Conservation (phyloP, 2,329 filamentous ascomycete genomes). For the Cladobotryum mycophilum region DNA sequence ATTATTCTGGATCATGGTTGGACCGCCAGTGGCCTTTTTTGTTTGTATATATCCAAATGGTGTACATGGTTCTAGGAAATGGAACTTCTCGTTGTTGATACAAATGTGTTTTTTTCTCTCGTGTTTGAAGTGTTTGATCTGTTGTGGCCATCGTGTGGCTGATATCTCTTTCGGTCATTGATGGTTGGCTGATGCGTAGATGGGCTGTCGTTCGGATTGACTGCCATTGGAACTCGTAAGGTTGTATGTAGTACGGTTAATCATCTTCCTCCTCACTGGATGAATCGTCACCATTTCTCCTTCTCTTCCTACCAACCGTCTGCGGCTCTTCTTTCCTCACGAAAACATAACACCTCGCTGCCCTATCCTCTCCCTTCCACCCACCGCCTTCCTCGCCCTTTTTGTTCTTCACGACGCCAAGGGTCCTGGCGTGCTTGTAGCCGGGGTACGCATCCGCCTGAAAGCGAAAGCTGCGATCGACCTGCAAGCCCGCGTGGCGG, state of each 20-base stretch:
- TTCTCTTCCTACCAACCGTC: conserved; percentile 23
- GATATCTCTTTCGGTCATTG: too few relatives aligned
- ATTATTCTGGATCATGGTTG: background rate
- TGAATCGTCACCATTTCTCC: conserved; percentile 27
- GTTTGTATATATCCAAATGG: too few relatives aligned
- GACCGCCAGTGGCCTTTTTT: too few relatives aligned
- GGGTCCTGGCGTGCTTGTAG: conserved; percentile 66
- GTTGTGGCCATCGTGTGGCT: too few relatives aligned
- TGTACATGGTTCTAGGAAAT: too few relatives aligned
- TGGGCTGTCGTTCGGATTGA: too few relatives aligned
- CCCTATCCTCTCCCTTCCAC: conserved; percentile 37
- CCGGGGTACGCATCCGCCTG: conserved; percentile 61
- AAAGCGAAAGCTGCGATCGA: conserved; percentile 66
- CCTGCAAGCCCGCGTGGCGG: conserved; percentile 65
- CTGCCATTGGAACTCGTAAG: too few relatives aligned
- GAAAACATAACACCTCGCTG: conserved; percentile 56
- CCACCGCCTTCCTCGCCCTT: conserved; percentile 36
- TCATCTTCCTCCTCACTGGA: conserved; percentile 25
- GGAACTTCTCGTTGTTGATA: background rate
- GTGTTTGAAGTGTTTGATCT: conserved; percentile 6
- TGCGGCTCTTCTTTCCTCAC: conserved; percentile 45
- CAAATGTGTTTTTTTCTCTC: background rate
- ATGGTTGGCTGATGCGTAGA: too few relatives aligned
- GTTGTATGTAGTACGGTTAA: too few relatives aligned
- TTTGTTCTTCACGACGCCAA: conserved; percentile 55